phyloP scores from a whole-genome alignment of 768 basidiomycete species.

The Leccinum imitatum region DNA sequence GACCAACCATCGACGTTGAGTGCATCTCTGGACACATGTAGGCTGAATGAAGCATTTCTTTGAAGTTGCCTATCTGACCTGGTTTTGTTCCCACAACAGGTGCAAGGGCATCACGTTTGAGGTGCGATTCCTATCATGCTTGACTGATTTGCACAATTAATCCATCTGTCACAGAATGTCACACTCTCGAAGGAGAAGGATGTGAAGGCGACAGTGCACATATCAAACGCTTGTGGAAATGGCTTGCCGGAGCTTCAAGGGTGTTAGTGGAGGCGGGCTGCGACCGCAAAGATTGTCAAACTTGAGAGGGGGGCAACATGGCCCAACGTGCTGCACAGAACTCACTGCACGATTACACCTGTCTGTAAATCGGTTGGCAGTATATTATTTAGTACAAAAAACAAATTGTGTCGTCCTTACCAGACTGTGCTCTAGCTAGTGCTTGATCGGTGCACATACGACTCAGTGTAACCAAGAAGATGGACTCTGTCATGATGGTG shows the following conservation, averaged over 20 bases:
- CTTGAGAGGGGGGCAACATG: no score
- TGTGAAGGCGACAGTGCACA: not conserved
- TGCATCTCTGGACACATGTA: not conserved
- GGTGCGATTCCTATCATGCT: constrained; percentile 4
- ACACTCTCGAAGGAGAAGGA: constrained; percentile 2
- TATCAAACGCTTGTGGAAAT: constrained; percentile 11
- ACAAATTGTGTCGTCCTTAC: no score
- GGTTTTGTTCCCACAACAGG: not conserved
- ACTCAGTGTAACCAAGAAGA: no score
- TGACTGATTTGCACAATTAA: not conserved
- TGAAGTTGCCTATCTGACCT: not conserved
- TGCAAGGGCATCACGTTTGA: constrained; percentile 9
- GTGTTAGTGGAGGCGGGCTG: not conserved
- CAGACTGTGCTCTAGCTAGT: no score
- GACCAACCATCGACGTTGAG: constrained; percentile 1
- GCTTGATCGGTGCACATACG: no score
- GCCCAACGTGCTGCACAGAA: no score
- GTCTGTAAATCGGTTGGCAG: no score
- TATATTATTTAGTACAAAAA: no score
- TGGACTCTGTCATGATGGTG: no score
- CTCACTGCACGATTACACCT: no score
- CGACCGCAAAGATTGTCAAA: no score
- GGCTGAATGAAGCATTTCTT: not conserved
- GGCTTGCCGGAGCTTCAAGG: not conserved
- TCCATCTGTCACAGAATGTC: constrained; percentile 5